Percentiles rank a stretch among this genome's conserved stretches.
These are phyloP conservation scores for Dipodascus albidus DNA, from an alignment of 805 yeast species.

Conservation along the genomic window DNA sequence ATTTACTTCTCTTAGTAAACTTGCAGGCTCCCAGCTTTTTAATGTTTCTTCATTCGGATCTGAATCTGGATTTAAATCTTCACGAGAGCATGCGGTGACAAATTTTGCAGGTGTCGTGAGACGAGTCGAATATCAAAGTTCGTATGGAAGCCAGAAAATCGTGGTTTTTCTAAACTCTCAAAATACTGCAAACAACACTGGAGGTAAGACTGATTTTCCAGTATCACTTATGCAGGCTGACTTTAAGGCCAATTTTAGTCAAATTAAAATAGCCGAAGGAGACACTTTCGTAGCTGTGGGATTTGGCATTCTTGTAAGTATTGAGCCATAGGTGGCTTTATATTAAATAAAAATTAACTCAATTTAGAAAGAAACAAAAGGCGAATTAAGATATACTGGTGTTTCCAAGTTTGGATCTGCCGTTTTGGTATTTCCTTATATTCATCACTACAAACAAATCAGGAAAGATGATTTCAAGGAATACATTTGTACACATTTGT, in stretches of 20 bases:
- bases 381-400: not conserved
- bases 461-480: not conserved
- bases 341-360: not conserved
- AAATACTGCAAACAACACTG: not conserved
- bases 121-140: not conserved
- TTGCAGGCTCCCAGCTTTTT: not conserved
- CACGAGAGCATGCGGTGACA: not conserved
- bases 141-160: not conserved
- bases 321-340: too few relatives aligned
- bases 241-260: not conserved
- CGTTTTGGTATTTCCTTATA: not conserved
- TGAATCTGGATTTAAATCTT: not conserved
- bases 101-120: not conserved
- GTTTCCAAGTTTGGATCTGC: not conserved
- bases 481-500: not conserved
- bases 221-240: not conserved
- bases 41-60: not conserved
- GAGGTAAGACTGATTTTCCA: not conserved
- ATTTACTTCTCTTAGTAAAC: not conserved
- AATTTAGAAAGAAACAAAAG: not conserved
- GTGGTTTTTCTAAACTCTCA: not conserved
- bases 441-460: not conserved
- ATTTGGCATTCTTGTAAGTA: not conserved
- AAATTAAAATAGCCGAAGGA: not conserved
- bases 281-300: not conserved